Base-by-base conservation (phyloP, 352 stramenopile species). In the Phytopythium sindhum region DNA sequence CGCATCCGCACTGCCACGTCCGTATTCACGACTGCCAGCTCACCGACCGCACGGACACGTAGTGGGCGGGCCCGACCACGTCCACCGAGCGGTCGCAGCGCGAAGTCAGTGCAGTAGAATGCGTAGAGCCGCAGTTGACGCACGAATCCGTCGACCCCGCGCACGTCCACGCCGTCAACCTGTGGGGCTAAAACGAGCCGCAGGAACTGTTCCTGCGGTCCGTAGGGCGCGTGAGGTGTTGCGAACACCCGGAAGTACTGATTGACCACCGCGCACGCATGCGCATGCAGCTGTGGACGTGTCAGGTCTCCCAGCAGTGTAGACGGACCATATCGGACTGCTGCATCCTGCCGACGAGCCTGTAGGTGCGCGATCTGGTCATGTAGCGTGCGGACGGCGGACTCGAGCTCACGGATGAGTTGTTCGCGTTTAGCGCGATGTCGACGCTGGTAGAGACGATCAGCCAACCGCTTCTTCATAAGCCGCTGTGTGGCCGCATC, bases 361-460 rank as follows among this genome's bases (percentile, higher is more conserved):
- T n/a, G 63, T n/a, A 79, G 61, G 11, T 60, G 65, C 12, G 65
- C 68, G 55, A 78, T 72, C 48, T 74, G 67, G 31, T 2, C 63
- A 44, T 68, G 42, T 28, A 78, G 63, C 10, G n/a, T 24, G 19
- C 60, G 61, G 11, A 74, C 65, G 31, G 70, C 67, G 21, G 51
- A 31, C 47, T 77, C 70, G 28, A 77, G 64, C 8, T 55, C 44
- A 6, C 42, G 48, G 10, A 65, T 64, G 37, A 66, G 51, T 29
- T 72, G 37, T 19, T 78, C 72, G 42, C 65, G 68, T 26, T 76
- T 78, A 63, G 72, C 72, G 29, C 71, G 71, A 61, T 75, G 71
- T 14, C 74, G 74, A 37, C 71, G 67, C 47, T 75, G 68, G 65
- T 79, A 79, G 31, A 79, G 60, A 19, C 68, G 66, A 44, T 79